Evolutionary conservation across 331 rosid species (phyloP).

Genomic region (Quercus phellos): DNA sequence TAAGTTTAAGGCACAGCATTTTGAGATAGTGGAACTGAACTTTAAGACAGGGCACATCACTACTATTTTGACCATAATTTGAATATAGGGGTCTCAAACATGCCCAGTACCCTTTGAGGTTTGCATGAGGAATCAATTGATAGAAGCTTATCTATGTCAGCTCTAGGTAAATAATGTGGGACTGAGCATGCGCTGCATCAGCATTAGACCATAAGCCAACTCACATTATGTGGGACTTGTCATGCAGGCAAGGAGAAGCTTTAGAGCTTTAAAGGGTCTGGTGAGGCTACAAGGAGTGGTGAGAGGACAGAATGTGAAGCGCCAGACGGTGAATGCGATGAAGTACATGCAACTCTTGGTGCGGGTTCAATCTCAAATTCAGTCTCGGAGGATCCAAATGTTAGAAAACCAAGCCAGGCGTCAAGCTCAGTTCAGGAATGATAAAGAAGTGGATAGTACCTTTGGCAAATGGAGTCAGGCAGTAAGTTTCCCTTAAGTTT

Average conservation of each 20-base stretch:
- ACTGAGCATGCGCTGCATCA: conserved; percentile 1
- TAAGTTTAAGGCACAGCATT: not conserved
- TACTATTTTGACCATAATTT: not conserved
- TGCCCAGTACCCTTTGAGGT: not conserved
- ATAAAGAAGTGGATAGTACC: conserved; percentile 55
- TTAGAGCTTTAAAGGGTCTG: conserved; percentile 83
- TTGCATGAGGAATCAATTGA: not conserved
- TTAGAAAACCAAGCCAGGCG: conserved; percentile 74
- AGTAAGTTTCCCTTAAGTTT: conserved; percentile 50
- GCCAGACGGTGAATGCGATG: conserved; percentile 87
- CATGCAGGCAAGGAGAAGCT: conserved; percentile 83
- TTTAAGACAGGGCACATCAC: not conserved
- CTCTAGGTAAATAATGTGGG: not conserved
- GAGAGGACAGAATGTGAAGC: conserved; percentile 89
- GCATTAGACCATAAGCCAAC: conserved; percentile 3
- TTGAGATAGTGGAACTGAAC: not conserved
- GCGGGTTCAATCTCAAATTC: conserved; percentile 92
- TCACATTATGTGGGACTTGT: conserved; percentile 18
- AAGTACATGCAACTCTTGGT: conserved; percentile 90
- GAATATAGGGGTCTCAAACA: not conserved
- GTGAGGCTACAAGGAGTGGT: conserved; percentile 95
- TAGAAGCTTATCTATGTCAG: not conserved
- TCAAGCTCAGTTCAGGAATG: conserved; percentile 66
- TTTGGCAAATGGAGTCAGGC: conserved; percentile 55
- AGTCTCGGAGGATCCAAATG: conserved; percentile 88